Evolutionary conservation across 83 land plant species (phyloP), one percentile per base, ranked within the genome.

Genomic region (Diphasiastrum complanatum): DNA sequence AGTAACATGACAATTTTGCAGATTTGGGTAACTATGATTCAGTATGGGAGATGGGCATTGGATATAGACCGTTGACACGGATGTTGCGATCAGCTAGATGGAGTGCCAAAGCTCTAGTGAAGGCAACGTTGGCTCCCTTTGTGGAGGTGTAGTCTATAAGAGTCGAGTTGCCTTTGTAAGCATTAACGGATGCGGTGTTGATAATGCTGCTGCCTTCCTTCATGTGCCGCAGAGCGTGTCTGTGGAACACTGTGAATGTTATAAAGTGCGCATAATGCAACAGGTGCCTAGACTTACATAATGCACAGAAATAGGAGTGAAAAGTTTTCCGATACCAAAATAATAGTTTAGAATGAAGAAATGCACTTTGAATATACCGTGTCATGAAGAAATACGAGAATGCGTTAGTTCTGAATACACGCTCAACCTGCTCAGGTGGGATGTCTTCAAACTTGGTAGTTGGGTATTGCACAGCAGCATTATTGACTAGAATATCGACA

Each of bases 401-500:
- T 23, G 84, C 77, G 70, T 91, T 91, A 12, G 97, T 91, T 46
- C 83, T 68, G 72, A 91, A 91, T 4, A 83, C 84, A 35, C 85
- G 70, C 63, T 80, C 86, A 20, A 87, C 58, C 68, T 81, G 77
- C 38, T 75, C 57, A 20, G 79, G 82, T n/a, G 20, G 32, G 61
- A 86, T 72, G 28, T 86, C 84, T 45, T 83, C 84, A 20, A 91
- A 55, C 5, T 64, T 55, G 51, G 50, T 27, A 1, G 72, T 67
- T 25, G 51, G 49, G 48, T 84, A 68, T 66, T 91, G 97, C 75
- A 82, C 87, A 12, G 82, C 96, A 0, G 85, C 84, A 60, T 85
- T 85, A 59, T 89, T 89, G 20, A 89, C 96, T 48, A 89, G 74
- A 47, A 91, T 79, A 45, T 91, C 93, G 34, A 91, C 80, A 20